phyloP scores from a whole-genome alignment of 768 basidiomycete genomes.

The Leccinum subgranulosum region DNA sequence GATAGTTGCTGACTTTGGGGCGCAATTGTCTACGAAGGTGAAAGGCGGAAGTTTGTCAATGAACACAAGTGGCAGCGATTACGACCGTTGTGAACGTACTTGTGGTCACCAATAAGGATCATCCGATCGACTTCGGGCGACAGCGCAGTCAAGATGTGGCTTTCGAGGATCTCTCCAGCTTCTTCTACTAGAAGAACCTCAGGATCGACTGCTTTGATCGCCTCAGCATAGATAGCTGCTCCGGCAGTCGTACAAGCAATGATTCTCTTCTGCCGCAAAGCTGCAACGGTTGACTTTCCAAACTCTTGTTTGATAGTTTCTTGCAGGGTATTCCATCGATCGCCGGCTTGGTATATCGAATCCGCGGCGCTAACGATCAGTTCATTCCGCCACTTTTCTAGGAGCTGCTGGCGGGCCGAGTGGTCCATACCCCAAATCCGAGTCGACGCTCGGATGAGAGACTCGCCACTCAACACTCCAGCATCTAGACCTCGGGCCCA shows the following conservation, averaged over 20 bases:
- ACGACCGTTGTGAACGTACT: conserved; percentile 37
- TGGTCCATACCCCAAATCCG: conserved; percentile 39
- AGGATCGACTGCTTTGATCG: conserved; percentile 43
- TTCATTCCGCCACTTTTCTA: conserved; percentile 33
- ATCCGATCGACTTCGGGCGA: conserved; percentile 45
- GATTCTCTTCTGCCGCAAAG: conserved; percentile 47
- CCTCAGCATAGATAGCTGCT: conserved; percentile 54
- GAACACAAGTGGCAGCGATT: neutral
- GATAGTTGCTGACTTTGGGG: conserved; percentile 67
- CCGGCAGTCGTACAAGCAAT: conserved; percentile 70
- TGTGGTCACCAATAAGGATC: conserved; percentile 70
- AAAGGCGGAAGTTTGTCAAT: too few species aligned
- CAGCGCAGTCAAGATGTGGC: conserved; percentile 60
- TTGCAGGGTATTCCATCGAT: conserved; percentile 37
- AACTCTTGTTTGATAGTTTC: conserved; percentile 34
- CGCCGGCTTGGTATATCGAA: conserved; percentile 27
- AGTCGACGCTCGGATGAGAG: conserved; percentile 23
- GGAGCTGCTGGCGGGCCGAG: conserved; percentile 25
- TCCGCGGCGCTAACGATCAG: conserved; percentile 33
- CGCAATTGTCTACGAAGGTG: conserved; percentile 53
- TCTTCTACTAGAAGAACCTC: conserved; percentile 64
- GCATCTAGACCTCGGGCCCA: conserved; percentile 46
- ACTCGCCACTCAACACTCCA: conserved; percentile 36
- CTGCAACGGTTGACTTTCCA: conserved; percentile 26
- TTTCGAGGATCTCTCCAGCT: conserved; percentile 69